A percentile compares a stretch with the other conserved stretches of the same genome.
phyloP scores from a whole-genome alignment of 352 stramenopile species.

The Pythium brassicae region DNA sequence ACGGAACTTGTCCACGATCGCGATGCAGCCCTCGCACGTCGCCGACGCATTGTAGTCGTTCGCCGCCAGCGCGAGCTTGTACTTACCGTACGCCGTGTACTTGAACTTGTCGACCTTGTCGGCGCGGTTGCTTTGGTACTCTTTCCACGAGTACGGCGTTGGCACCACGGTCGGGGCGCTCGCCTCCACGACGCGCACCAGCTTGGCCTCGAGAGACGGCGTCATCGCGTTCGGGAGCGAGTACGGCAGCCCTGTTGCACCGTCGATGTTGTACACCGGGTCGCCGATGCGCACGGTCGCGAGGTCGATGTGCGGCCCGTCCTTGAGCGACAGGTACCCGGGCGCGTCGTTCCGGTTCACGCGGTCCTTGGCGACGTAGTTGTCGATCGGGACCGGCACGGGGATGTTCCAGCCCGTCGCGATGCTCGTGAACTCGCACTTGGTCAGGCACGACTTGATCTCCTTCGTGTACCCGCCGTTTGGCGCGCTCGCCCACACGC shows the following conservation, averaged over 20 bases:
- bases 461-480: conserved; percentile 11
- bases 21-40: conserved; percentile 41
- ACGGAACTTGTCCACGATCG: conserved; percentile 47
- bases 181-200: neutral
- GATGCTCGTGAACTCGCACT: conserved; percentile 18
- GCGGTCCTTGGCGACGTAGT: conserved; percentile 43
- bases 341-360: conserved; percentile 17
- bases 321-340: neutral
- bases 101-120: conserved; percentile 31
- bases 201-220: neutral
- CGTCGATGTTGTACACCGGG: conserved; percentile 6
- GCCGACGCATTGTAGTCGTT: conserved; percentile 41
- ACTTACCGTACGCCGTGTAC: conserved; percentile 47
- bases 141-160: conserved; percentile 30
- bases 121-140: conserved; percentile 34
- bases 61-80: conserved; percentile 36
- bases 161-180: neutral
- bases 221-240: neutral
- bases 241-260: neutral
- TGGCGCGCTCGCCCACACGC: conserved; percentile 29
- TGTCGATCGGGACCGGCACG: conserved; percentile 42
- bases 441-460: conserved; percentile 9
- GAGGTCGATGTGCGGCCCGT: conserved; percentile 7
- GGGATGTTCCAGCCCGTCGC: conserved; percentile 25
- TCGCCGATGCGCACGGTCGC: neutral